Evolutionary conservation across 2,329 filamentous ascomycete species (phyloP), one percentile per base, ranked within the genome.

Genomic region (Xylariales sp.): DNA sequence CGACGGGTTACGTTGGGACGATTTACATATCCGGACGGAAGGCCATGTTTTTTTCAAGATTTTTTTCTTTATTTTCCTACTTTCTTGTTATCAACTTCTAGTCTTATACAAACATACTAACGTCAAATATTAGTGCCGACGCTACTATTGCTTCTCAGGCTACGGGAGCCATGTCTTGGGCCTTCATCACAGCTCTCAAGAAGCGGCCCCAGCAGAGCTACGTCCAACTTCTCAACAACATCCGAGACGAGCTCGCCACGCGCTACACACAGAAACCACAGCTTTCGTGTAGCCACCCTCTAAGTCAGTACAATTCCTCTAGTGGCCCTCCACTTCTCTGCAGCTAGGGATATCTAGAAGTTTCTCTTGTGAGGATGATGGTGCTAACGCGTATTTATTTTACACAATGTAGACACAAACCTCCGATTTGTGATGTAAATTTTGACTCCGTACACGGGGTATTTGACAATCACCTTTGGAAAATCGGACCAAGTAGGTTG

Each of bases 101-200:
- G 14, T 13, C n/a, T 37, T 25, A 25, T 37, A 37, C 33, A 25
- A 37, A 29, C 29, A 28, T 17, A 23, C 38, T 43, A 33, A 41
- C 38, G 13, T 7, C 19, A 11, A 16, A 11, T 34, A 39, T 39
- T 50, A 95, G 89, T 42, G 86, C 88, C 65, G 93, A 98, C 61
- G 90, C 93, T 11, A 86, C 81, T 19, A 96, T 97, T 49, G 79
- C 76, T 29, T 81, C 88, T 40, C 77, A 96, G 66, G 91, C 93
- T 23, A 98, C 93, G 0, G 93, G 93, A 39, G 93, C 93, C 62
- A 97, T 98, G 93, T 95, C 89, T 4, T 96, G 86, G 81, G 93
- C 93, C 3, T 98, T 98, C 62, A 93, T 98, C 61, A 81, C 76
- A 2, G 84, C 90, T 15, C 75, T 97, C 55, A 90, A 86, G 72